Base-by-base conservation (phyloP, 2,329 filamentous ascomycete genomes). In the Hypoxylon sp. region DNA sequence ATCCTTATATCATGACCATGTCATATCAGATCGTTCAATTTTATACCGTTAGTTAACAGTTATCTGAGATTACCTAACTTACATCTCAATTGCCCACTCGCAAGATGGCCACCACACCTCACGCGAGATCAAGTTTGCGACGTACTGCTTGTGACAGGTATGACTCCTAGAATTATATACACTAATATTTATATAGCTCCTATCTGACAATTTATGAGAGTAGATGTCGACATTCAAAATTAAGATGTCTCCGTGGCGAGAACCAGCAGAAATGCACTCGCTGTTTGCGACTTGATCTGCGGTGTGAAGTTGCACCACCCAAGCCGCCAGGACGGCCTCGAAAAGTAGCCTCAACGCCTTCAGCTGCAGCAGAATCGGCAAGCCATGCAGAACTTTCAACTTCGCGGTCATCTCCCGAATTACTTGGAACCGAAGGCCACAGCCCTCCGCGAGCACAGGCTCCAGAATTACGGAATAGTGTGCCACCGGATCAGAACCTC, bases 121-220 rank as follows among this genome's bases (percentile, higher is more conserved):
- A 65, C 13, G 26, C 63, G 10, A 63, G 65, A 48, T 70, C 70
- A 3, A 70, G 70, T 44, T 44, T 72, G 19, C 59, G 60, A 48
- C 70, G 70, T n/a, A 72, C 70, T 9, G 70, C 70, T 17, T 72
- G 70, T 64, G 65, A 72, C 35, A 46, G 68, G 68, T 71, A 71
- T 56, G 31, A 37, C 19, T 31, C 22, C 57, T 54, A 46, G 37
- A n/a, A 14, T 8, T 37, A 10, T 52, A 5, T 29, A 13, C 42
- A 10, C 31, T 37, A 24, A 14, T 22, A 22, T 31, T 46, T 42
- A 33, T 39, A 19, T 19, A 62, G 2, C 47, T 11, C 37, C 11
- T 65, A 29, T 42, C 61, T 68, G 42, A 61, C 39, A 52, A 26
- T 14, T 26, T 14, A 47, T 56, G 19, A 48, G 6, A 13, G 17